Evolutionary conservation across 176 grass and related monocot species (phyloP), one percentile per base, ranked within the genome.

Genomic region (Oropetium thomaeum): DNA sequence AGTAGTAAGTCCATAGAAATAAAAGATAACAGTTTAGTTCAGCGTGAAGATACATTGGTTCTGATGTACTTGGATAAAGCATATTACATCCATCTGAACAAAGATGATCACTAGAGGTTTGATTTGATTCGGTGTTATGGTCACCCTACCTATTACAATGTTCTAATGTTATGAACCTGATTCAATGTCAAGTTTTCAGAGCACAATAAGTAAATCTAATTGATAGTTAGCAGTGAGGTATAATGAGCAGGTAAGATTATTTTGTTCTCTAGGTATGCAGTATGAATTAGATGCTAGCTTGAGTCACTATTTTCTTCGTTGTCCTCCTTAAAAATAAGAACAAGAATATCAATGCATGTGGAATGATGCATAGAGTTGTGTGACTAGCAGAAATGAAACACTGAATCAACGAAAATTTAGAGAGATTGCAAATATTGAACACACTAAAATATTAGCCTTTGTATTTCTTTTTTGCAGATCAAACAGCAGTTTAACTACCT

Each of bases 401-500:
- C 62, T 49, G 20, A 41, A 81, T 49, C 31, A 32, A 74, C 64
- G 20, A 35, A 35, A 22, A 49, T 37, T 23, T 16, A 35, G 15
- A 27, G 22, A 34, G 8, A 52, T 8, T 55, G 27, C 52, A 69
- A 20, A 11, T 69, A 69, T 17, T 12, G 43, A 79, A 55, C 35
- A 52, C 13, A 64, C 10, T 37, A 20, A 79, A 49, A 69, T 34
- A n/a, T 61, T n/a, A n/a, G n/a, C n/a, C n/a, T n/a, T n/a, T n/a
- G n/a, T n/a, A n/a, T n/a, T n/a, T n/a, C n/a, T 6, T 32, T 76
- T 33, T 60, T 58, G 58, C 23, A 57, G 49, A 33, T 16, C 3
- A 3, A 59, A 43, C 37, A 22, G 14, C 11, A 30, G 45, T 19
- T 79, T 38, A 40, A 62, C 31, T 85, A 98, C 91, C 91, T 98